These are phyloP conservation scores for Globisporangium polare DNA, from an alignment of 352 stramenopile genomes.

Conservation along the genomic window DNA sequence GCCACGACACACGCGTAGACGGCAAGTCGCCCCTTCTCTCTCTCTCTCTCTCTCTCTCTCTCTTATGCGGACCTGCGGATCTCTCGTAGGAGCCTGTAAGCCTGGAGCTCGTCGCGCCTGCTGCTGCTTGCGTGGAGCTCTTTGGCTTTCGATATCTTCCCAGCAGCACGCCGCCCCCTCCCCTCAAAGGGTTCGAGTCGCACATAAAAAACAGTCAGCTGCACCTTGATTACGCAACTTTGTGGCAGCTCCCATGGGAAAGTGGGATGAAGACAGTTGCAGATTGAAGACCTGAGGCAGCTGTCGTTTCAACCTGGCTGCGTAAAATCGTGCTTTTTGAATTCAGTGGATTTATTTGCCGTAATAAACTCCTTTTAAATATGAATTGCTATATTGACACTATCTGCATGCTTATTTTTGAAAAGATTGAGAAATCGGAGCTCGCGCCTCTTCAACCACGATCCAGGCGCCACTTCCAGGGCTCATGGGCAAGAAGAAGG, in stretches of 20 bases:
- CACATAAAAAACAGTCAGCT: background rate
- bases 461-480: background rate
- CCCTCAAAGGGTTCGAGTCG: conserved; percentile 1
- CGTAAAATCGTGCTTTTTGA: background rate
- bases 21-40: background rate
- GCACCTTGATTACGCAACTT: background rate
- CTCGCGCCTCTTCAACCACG: conserved; percentile 1
- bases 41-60: background rate
- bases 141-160: conserved; percentile 10
- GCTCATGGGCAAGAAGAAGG: background rate
- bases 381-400: background rate
- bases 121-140: conserved; percentile 7
- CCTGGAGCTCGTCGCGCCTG: background rate
- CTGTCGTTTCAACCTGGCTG: background rate
- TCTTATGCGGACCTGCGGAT: background rate
- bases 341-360: too few species aligned
- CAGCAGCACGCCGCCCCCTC: background rate
- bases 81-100: background rate
- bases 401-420: background rate
- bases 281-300: background rate
- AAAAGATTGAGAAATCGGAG: background rate
- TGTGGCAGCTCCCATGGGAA: background rate
- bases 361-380: background rate
- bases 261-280: background rate
- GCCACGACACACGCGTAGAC: background rate